phyloP scores from a whole-genome alignment of 2,329 filamentous ascomycete species.

The Exserohilum rostratum region DNA sequence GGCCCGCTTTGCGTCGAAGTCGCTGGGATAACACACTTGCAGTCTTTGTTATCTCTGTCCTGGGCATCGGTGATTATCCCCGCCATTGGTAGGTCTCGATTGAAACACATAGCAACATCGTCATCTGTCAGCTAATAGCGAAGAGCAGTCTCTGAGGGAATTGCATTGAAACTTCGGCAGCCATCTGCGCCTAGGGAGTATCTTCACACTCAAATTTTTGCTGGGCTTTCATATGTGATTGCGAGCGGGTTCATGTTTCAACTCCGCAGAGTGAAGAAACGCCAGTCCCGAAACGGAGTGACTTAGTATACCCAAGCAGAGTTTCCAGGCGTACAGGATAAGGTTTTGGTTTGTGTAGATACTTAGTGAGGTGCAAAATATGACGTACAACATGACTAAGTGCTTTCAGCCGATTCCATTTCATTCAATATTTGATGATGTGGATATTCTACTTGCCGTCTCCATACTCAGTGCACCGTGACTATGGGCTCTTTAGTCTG shows the following conservation, averaged over 20 bases:
- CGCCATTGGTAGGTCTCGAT: slow-evolving; percentile 21
- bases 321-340: no score
- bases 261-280: slow-evolving; percentile 16
- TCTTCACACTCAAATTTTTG: slow-evolving; percentile 49
- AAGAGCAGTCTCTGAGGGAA: slow-evolving; percentile 43
- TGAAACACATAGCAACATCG: slow-evolving; percentile 27
- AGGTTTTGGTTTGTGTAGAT: no score
- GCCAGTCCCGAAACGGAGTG: not conserved
- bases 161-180: slow-evolving; percentile 49
- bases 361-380: no score
- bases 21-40: slow-evolving; percentile 49
- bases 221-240: slow-evolving; percentile 43
- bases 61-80: slow-evolving; percentile 49
- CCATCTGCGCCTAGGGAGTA: slow-evolving; percentile 33
- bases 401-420: no score
- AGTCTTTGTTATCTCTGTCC: slow-evolving; percentile 48
- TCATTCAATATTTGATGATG: no score
- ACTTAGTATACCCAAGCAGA: not conserved
- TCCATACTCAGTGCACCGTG: no score
- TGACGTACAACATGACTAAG: no score
- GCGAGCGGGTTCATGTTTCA: slow-evolving; percentile 41
- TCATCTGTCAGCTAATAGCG: not conserved
- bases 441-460: no score
- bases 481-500: no score
- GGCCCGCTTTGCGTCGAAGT: slow-evolving; percentile 51